Conservation (phyloP, 306 rosid species). For the peach (Prunus persica) region DNA sequence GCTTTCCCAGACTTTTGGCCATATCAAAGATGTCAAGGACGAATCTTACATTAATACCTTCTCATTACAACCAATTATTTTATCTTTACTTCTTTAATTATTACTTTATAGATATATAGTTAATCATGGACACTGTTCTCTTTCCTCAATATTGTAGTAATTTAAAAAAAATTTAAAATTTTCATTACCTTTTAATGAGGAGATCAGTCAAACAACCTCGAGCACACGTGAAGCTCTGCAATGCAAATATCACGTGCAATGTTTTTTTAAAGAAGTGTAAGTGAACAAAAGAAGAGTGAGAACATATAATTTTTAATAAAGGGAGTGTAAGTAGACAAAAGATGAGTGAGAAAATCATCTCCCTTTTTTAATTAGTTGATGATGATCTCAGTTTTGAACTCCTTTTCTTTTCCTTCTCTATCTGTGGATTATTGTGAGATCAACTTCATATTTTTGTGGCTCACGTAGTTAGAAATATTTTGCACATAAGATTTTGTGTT, state of each 20-base stretch:
- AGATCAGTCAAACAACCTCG: not conserved
- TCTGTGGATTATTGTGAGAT: too few relatives aligned
- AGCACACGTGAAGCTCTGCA: not conserved
- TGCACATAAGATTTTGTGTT: too few relatives aligned
- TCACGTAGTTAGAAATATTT: too few relatives aligned
- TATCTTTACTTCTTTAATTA: not conserved
- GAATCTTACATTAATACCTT: constrained; percentile 42
- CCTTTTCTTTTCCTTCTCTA: too few relatives aligned
- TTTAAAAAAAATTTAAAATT: not conserved
- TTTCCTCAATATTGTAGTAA: constrained; percentile 2
- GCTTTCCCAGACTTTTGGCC: constrained; percentile 20
- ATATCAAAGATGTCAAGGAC: constrained; percentile 29
- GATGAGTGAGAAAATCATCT: rapidly evolving
- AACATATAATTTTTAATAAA: too few relatives aligned
- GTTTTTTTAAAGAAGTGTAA: too few relatives aligned
- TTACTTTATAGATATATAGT: not conserved
- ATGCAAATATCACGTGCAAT: not conserved
- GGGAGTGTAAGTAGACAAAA: too few relatives aligned
- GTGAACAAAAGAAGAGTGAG: too few relatives aligned
- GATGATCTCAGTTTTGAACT: too few relatives aligned
- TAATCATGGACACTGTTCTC: not conserved
- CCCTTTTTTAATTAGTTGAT: too few relatives aligned
- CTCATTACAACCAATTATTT: constrained; percentile 1
- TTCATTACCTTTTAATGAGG: not conserved
- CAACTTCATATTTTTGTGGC: too few relatives aligned